A percentile compares a stretch with the other conserved stretches of the same genome.
Conservation (phyloP, 306 rosid genomes). For the Quercus cerris region DNA sequence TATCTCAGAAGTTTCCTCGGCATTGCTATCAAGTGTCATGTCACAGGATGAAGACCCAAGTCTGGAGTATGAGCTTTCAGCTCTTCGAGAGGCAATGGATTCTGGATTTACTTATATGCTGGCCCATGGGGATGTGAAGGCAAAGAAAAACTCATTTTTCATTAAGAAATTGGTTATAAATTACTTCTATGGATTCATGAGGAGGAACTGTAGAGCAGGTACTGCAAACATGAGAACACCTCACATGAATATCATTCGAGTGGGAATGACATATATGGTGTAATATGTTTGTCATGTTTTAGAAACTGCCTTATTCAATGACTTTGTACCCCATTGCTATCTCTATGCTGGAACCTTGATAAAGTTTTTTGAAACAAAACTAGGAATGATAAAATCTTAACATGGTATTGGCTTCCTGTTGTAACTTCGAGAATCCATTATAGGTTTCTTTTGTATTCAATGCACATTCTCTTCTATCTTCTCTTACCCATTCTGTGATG, state of each 20-base stretch:
- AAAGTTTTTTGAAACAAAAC: background rate
- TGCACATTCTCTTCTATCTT: background rate
- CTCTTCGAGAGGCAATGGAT: constrained; percentile 81
- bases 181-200: constrained; percentile 85
- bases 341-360: constrained; percentile 9
- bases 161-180: constrained; percentile 77
- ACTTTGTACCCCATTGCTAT: background rate
- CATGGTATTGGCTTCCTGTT: background rate
- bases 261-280: constrained; percentile 92
- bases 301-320: background rate
- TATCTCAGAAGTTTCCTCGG: constrained; percentile 22
- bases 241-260: constrained; percentile 87
- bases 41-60: constrained; percentile 71
- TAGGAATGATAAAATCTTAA: background rate
- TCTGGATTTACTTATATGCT: constrained; percentile 92
- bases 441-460: background rate
- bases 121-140: constrained; percentile 87
- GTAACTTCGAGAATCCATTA: background rate
- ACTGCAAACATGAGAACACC: constrained; percentile 83
- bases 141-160: constrained; percentile 86
- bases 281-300: constrained; percentile 22
- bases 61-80: constrained; percentile 85
- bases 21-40: constrained; percentile 62
- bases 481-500: background rate
- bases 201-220: constrained; percentile 85